Conservation (phyloP, 2,329 filamentous ascomycete species). For the Diaporthe helianthi region DNA sequence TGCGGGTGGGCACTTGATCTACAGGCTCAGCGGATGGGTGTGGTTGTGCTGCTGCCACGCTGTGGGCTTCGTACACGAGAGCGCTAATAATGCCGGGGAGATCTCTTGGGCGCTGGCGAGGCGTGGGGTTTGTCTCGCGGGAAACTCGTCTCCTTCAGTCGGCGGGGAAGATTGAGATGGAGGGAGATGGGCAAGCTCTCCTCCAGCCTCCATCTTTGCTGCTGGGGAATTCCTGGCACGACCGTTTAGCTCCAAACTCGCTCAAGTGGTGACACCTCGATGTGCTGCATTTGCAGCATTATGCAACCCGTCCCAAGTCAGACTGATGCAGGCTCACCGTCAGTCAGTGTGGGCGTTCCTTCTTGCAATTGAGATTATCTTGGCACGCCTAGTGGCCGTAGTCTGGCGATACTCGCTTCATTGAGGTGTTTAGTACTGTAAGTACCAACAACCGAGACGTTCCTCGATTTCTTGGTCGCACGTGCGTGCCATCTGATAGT, state of each 20-base stretch:
- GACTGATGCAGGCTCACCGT: not conserved
- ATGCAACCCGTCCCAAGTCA: constrained; percentile 1
- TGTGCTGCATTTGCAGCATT: constrained; percentile 3
- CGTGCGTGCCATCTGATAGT: not conserved
- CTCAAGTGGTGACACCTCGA: constrained; percentile 20
- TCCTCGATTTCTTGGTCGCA: not conserved
- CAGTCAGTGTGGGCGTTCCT: not conserved
- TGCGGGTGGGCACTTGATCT: constrained; percentile 8
- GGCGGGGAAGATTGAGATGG: not conserved
- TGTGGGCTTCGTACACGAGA: constrained; percentile 27
- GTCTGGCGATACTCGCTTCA: not conserved
- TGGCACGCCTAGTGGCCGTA: not conserved
- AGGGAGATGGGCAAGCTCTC: not conserved
- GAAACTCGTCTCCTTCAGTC: constrained; percentile 7
- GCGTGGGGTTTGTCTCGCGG: constrained; percentile 14
- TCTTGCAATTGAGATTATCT: not conserved
- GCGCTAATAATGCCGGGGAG: constrained; percentile 30
- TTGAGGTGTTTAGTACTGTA: not conserved
- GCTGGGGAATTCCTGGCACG: constrained; percentile 5
- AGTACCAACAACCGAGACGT: too few relatives aligned
- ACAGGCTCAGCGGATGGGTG: not conserved
- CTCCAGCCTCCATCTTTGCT: constrained; percentile 17
- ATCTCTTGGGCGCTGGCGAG: constrained; percentile 8
- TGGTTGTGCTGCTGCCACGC: constrained; percentile 9
- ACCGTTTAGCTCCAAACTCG: constrained; percentile 9